These are phyloP conservation scores for Annulohypoxylon maeteangense DNA, from an alignment of 495 filamentous ascomycete genomes.

Conservation along the genomic window DNA sequence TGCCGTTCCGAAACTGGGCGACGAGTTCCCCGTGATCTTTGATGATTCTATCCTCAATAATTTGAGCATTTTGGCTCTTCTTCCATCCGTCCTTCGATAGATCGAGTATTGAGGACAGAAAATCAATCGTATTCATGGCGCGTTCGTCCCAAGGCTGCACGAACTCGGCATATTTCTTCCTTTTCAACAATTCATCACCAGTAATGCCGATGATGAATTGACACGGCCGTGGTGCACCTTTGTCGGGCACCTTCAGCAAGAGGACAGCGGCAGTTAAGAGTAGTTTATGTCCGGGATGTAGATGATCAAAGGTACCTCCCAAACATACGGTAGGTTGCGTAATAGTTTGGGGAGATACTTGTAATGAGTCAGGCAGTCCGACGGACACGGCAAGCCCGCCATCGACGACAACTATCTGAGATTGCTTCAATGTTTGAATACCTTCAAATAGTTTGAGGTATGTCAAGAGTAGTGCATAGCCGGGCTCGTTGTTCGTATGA, in stretches of 20 bases:
- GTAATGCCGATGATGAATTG: constrained; percentile 86
- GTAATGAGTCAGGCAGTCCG: constrained; percentile 2
- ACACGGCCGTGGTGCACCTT: constrained; percentile 48
- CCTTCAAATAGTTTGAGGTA: constrained; percentile 59
- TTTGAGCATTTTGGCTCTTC: constrained; percentile 21
- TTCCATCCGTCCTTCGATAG: constrained; percentile 55
- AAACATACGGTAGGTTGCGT: constrained; percentile 69
- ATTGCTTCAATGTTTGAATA: constrained; percentile 54
- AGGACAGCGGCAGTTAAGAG: constrained; percentile 86
- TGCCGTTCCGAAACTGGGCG: constrained; percentile 55
- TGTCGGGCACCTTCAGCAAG: constrained; percentile 66
- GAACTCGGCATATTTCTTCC: constrained; percentile 86
- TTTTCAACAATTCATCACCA: constrained; percentile 82
- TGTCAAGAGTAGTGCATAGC: constrained; percentile 56
- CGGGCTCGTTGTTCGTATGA: constrained; percentile 68
- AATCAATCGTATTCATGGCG: constrained; percentile 71
- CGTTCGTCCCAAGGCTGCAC: constrained; percentile 83
- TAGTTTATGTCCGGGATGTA: constrained; percentile 95
- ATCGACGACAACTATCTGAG: constrained; percentile 56
- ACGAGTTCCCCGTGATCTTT: constrained; percentile 54
- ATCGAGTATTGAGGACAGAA: constrained; percentile 76
- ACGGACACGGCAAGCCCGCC: constrained; percentile 59
- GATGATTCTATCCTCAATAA: constrained; percentile 47
- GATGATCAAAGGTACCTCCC: constrained; percentile 95
- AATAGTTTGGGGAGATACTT: constrained; percentile 36